Evolutionary conservation across 495 filamentous ascomycete species (phyloP).

Genomic region (Aspergillus egyptiacus): DNA sequence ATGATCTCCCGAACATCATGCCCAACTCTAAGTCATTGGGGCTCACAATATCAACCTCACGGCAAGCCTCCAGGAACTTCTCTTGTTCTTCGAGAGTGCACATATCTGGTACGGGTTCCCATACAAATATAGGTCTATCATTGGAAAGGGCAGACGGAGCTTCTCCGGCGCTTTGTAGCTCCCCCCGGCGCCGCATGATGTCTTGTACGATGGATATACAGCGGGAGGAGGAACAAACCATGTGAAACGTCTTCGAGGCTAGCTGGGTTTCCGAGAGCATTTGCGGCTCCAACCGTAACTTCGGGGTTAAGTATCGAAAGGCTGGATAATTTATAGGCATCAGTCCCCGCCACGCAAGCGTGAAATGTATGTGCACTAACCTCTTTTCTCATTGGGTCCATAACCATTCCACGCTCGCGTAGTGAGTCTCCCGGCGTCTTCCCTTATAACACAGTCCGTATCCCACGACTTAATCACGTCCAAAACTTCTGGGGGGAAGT

Average conservation of each 20-base stretch:
- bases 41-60: constrained; percentile 75
- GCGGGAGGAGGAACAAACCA: constrained; percentile 77
- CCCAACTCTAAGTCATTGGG: constrained; percentile 85
- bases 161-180: constrained; percentile 26
- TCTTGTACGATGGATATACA: constrained; percentile 65
- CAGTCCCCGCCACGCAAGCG: constrained; percentile 13
- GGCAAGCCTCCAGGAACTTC: constrained; percentile 62
- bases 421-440: constrained; percentile 61
- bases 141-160: constrained; percentile 19
- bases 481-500: constrained; percentile 68
- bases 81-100: constrained; percentile 72
- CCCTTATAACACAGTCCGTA: constrained; percentile 63
- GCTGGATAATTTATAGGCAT: constrained; percentile 47
- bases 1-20: constrained; percentile 63
- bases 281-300: constrained; percentile 63
- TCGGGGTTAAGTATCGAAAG: constrained; percentile 85
- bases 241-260: constrained; percentile 70
- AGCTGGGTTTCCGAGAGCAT: constrained; percentile 55
- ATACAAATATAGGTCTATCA: constrained; percentile 67
- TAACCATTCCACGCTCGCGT: constrained; percentile 94
- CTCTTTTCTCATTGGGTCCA: constrained; percentile 49
- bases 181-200: constrained; percentile 48
- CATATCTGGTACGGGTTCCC: constrained; percentile 91
- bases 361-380: constrained; percentile 25
- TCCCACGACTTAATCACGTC: constrained; percentile 61